Percentiles rank a stretch among this genome's conserved stretches.
Conservation (phyloP, 2,329 filamentous ascomycete genomes). For the Cladophialophora chaetospira region DNA sequence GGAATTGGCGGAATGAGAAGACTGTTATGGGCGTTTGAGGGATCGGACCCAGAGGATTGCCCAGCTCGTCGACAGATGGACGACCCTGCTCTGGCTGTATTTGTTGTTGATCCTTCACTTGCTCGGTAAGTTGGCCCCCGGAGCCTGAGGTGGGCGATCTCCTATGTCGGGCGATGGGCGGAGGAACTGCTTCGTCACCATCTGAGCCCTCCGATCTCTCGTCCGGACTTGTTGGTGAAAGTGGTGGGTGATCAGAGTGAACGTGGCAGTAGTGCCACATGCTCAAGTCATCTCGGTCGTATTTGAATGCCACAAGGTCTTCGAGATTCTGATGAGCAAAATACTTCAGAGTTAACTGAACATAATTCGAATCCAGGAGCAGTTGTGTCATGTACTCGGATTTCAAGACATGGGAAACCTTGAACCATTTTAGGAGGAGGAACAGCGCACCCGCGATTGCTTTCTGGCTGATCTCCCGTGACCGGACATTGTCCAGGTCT, state of each 20-base stretch:
- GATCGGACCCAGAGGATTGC: constrained; percentile 69
- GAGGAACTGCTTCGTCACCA: constrained; percentile 73
- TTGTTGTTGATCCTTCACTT: constrained; percentile 29
- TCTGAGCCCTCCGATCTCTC: constrained; percentile 36
- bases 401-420: constrained; percentile 89
- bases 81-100: constrained; percentile 12
- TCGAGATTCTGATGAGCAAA: constrained; percentile 95
- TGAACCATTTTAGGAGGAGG: constrained; percentile 93
- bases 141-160: constrained; percentile 44
- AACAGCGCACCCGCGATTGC: constrained; percentile 87
- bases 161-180: constrained; percentile 71
- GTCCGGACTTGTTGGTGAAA: constrained; percentile 37
- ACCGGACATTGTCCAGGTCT: constrained; percentile 78
- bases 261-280: constrained; percentile 90
- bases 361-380: constrained; percentile 89
- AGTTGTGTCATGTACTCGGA: constrained; percentile 96
- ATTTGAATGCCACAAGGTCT: constrained; percentile 80
- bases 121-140: constrained; percentile 36
- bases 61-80: constrained; percentile 79
- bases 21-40: constrained; percentile 78
- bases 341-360: constrained; percentile 88
- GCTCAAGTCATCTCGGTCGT: constrained; percentile 80
- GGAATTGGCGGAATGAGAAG: constrained; percentile 93
- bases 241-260: constrained; percentile 62
- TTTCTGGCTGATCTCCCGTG: constrained; percentile 85